Evolutionary conservation across 106 monocot species (phyloP), one percentile per base, ranked within the genome.

Genomic region (Agapanthus africanus): DNA sequence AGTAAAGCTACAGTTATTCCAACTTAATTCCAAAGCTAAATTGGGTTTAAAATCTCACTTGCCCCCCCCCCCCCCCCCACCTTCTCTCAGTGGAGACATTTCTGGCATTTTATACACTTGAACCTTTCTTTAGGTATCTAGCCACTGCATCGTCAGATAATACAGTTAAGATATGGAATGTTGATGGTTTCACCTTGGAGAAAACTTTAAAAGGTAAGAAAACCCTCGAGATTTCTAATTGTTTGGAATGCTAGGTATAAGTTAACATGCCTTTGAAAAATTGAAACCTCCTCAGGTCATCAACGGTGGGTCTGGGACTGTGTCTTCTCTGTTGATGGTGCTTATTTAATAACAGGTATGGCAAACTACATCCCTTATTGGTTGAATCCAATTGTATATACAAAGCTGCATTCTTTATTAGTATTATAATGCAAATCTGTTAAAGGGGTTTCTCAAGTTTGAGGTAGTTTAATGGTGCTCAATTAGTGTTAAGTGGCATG

Each of bases 281-380:
- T n/a, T n/a, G 39, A 39, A 65, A 2, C 11, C 1, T 71, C 28
- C 59, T 60, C 68, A 99, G 97, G 97, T 40, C 97, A 99, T 81
- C 82, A 85, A 41, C 84, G 86, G 28, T 97, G 92, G 92, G 92
- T 97, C 33, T 91, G 92, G 92, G 92, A 97, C 44, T 92, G 97
- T 64, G 92, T 97, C 1, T 97, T 92, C 84, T 92, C 89, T 6
- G 92, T 92, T 0, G 97, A 97, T 73, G 97, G 92, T 72, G 97
- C 97, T 67, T 97, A 89, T 80, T 65, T 97, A 42, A 97, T 92
- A 69, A 92, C 95, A 78, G 91, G 95, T 95, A 77, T 2, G 13
- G 5, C 18, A 14, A 35, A 36, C 57, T 65, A 7, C 18, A 5
- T 9, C 23, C 39, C 1, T 62, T 36, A 57, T 54, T 54, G 44